A percentile compares a stretch with the other conserved stretches of the same genome.
Conservation (phyloP, 768 basidiomycete species). For the Russula foetens region DNA sequence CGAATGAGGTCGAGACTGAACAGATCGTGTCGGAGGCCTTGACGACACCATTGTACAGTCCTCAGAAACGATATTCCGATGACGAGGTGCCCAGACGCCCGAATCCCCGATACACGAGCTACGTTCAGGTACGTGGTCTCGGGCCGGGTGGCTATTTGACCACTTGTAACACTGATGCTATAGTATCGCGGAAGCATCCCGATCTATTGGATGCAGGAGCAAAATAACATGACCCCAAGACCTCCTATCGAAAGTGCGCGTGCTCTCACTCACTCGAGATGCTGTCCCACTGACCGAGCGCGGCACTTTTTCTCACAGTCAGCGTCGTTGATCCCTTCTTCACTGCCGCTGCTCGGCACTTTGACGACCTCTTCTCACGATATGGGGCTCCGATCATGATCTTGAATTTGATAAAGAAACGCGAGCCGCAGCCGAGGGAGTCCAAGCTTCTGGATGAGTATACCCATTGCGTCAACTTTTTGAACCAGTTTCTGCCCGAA, state of each 20-base stretch:
- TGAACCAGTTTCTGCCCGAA: slow-evolving; percentile 90
- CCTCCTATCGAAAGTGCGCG: slow-evolving; percentile 92
- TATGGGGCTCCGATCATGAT: slow-evolving; percentile 89
- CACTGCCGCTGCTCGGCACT: slow-evolving; percentile 86
- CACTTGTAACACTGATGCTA: background rate
- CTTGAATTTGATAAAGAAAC: slow-evolving; percentile 88
- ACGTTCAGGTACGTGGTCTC: slow-evolving; percentile 63
- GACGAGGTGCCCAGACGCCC: slow-evolving; percentile 35
- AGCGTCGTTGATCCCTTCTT: slow-evolving; percentile 94
- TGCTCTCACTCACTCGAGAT: too few species aligned
- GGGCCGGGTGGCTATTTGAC: background rate
- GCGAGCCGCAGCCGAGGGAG: slow-evolving; percentile 74
- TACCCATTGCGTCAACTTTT: slow-evolving; percentile 81
- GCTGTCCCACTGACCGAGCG: background rate
- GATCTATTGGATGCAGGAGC: slow-evolving; percentile 94
- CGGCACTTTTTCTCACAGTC: slow-evolving; percentile 44
- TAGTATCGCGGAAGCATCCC: slow-evolving; percentile 94
- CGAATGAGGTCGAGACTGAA: slow-evolving; percentile 98
- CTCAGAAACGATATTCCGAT: slow-evolving; percentile 33
- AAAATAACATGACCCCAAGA: slow-evolving; percentile 78
- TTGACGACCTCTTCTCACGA: slow-evolving; percentile 80
- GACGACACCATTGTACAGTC: slow-evolving; percentile 84
- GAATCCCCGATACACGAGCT: slow-evolving; percentile 87
- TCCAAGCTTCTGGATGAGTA: slow-evolving; percentile 87
- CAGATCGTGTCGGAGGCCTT: slow-evolving; percentile 90